Evolutionary conservation across 164 flowering plant genomes (phyloP), one percentile per base, ranked within the genome.

Genomic region (Kingdonia uniflora): DNA sequence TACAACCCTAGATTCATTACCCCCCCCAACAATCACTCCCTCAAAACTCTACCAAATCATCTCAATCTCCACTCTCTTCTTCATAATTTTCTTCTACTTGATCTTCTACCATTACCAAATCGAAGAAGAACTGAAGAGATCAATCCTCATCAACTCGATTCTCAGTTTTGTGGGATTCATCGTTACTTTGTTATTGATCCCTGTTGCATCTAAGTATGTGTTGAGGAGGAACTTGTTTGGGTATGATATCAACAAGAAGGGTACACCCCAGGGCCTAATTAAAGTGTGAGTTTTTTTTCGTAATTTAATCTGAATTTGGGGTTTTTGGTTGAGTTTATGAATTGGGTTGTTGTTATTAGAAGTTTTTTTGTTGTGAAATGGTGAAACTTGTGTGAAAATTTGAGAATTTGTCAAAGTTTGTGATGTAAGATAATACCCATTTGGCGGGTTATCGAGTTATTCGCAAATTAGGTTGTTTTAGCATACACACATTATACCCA

Each of bases 191-290:
- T 33, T 40, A 45, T 35, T 84, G 81, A 87, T 91, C 25, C 98
- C 98, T 0, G 90, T 91, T 14, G 90, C 92, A 10, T 74, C 96
- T 1, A 65, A 65, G 47, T 87, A 79, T 60, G 80, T 87, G 7
- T 49, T 77, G 48, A 72, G 81, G 57, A 74, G 95, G 14, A 79
- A 74, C 68, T 49, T 91, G 46, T 87, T 77, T 56, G 96, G 96
- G 4, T 83, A 65, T 44, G 96, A 91, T 50, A 87, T 91, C 54
- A 91, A 91, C 63, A 91, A 91, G 79, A 79, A 69, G 58, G 97
- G 96, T 5, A 81, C 96, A 14, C 83, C 90, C 63, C 84, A 74
- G 49, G 98, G 96, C 7, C 50, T 77, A 14, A 60, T 87, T 40
- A 81, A 82, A 86, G 95, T 91, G 98, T 91, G 56, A 61, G 59